These are phyloP conservation scores for Rutstroemia sp. DNA, from an alignment of 2,329 filamentous ascomycete species.

Conservation along the genomic window DNA sequence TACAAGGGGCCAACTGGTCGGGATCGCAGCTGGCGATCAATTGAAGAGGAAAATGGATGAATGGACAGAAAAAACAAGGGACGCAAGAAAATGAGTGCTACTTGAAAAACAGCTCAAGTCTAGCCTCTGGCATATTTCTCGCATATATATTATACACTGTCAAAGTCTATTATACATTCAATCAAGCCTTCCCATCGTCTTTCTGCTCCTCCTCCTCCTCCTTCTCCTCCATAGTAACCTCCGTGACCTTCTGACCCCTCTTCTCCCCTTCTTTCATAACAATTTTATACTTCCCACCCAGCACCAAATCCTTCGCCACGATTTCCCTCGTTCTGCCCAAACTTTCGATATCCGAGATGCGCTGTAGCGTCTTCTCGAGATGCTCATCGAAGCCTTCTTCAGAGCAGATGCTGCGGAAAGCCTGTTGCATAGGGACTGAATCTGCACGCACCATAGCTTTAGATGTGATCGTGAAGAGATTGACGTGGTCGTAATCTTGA, in stretches of 20 bases:
- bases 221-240: conserved; percentile 23
- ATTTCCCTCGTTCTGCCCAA: conserved; percentile 89
- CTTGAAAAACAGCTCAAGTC: too few species aligned
- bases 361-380: conserved; percentile 71
- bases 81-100: too few species aligned
- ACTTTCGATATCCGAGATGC: conserved; percentile 89
- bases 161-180: neutral
- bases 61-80: too few species aligned
- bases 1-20: too few species aligned
- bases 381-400: conserved; percentile 73
- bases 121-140: too few species aligned
- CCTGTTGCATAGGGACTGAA: conserved; percentile 91
- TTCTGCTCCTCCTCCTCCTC: neutral
- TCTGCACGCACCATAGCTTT: conserved; percentile 82
- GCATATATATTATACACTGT: too few species aligned
- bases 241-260: conserved; percentile 21
- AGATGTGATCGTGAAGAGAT: conserved; percentile 91
- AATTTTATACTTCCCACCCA: conserved; percentile 73
- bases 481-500: conserved; percentile 82
- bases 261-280: conserved; percentile 23
- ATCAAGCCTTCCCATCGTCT: neutral
- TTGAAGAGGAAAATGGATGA: too few species aligned
- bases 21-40: too few species aligned
- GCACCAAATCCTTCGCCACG: conserved; percentile 88
- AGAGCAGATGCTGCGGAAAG: conserved; percentile 76